Base-by-base conservation (phyloP, 129 eudicot genomes). In the Kitagawia praeruptora region DNA sequence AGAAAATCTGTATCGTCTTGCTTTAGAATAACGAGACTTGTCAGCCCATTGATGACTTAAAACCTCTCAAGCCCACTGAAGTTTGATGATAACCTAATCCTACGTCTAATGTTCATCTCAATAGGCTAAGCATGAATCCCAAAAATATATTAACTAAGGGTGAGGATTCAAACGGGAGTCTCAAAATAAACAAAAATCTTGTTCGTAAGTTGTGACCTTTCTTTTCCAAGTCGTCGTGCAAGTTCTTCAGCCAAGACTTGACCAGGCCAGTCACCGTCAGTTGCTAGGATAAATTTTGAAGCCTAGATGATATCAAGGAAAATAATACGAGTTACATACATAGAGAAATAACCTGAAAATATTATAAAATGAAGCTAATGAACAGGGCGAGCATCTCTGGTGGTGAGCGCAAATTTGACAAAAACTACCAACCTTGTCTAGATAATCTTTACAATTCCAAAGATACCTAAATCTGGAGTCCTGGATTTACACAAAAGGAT, bases 231-330 rank as follows among this genome's bases (percentile, higher is more conserved):
- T 56, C 90, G 91, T 42, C 97, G 87, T 80, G 98, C 89, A 79
- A 93, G 91, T 85, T 93, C 98, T 84, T 91, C 97, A 70, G 98
- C 93, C 71, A 93, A 91, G 83, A 89, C 95, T 87, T 88, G 89
- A 72, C 98, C 98, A 79, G 98, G 97, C 77, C 80, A 78, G 78
- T 93, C 98, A 58, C 87, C 89, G 83, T 91, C 97, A 83, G 97
- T 91, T 77, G 98, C 98, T 81, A 94, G 80, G 63, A 94, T 83
- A 14, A 94, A 87, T 70, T 96, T 87, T 53, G 90, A 86, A 34
- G 93, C 98, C 98, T 93, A 72, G 48, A 64, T 41, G 21, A 74
- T 44, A 80, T 14, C 3, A 79, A 69, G 23, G 10, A 67, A 53
- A 56, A 44, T 74, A 31, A 56, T 34, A 56, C 0, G 76, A 11